phyloP scores from a whole-genome alignment of 2,329 filamentous ascomycete species.

The Colletotrichum camelliae region DNA sequence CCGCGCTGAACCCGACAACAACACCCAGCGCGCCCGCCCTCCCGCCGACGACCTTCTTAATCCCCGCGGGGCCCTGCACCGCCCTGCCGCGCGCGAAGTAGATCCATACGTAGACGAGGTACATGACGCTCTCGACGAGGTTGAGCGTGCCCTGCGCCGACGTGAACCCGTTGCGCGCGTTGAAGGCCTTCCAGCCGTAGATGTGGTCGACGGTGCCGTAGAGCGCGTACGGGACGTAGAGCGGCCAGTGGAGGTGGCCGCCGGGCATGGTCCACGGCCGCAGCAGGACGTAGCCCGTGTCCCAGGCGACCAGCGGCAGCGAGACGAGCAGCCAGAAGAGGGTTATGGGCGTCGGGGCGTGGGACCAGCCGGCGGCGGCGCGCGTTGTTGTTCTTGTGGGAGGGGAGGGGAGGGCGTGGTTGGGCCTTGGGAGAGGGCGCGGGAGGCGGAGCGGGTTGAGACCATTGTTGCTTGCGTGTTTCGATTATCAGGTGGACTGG shows the following conservation, averaged over 20 bases:
- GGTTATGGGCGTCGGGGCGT: conserved; percentile 50
- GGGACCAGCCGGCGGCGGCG: conserved; percentile 29
- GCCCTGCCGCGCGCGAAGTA: conserved; percentile 34
- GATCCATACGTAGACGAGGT: conserved; percentile 58
- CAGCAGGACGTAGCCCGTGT: conserved; percentile 78
- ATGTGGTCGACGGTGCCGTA: conserved; percentile 82
- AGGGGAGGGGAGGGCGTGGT: conserved; percentile 24
- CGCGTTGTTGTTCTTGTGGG: neutral
- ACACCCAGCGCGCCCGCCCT: conserved; percentile 49
- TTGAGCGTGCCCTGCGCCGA: conserved; percentile 76
- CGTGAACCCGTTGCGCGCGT: conserved; percentile 75
- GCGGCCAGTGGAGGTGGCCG: conserved; percentile 71
- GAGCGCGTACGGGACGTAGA: conserved; percentile 80
- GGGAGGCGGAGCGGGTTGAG: conserved; percentile 40
- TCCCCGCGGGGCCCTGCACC: conserved; percentile 25
- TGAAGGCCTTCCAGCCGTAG: conserved; percentile 78
- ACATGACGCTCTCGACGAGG: conserved; percentile 69
- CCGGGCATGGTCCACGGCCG: conserved; percentile 85
- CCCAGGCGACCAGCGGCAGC: conserved; percentile 82
- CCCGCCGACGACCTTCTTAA: conserved; percentile 43
- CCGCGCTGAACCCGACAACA: conserved; percentile 55
- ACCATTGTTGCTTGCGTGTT: conserved; percentile 34
- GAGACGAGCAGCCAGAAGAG: conserved; percentile 78
- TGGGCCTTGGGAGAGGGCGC: conserved; percentile 28
- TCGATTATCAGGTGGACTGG: neutral